A percentile compares a stretch with the other conserved stretches of the same genome.
Conservation (phyloP, 139 green algal genomes). For the Coelastrella sp. region DNA sequence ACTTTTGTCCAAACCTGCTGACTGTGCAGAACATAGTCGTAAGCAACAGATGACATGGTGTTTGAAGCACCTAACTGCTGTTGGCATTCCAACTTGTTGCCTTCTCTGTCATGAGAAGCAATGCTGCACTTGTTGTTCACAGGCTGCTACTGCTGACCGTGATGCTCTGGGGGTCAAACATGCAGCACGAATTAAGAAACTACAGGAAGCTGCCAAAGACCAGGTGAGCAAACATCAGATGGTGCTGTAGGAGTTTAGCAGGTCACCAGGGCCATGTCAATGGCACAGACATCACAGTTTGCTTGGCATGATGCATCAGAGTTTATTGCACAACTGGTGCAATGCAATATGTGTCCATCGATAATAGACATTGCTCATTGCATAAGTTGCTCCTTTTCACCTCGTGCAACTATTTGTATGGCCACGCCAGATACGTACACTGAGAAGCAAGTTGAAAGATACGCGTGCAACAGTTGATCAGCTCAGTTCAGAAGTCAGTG, state of each 20-base stretch:
- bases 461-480: not conserved
- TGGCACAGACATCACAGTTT: not conserved
- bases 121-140: not conserved
- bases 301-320: too few relatives aligned
- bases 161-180: not conserved
- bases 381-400: not conserved
- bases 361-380: not conserved
- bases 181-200: not conserved
- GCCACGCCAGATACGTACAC: conserved; percentile 14
- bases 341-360: too few relatives aligned
- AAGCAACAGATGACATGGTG: too few relatives aligned
- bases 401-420: not conserved
- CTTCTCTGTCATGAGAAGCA: not conserved
- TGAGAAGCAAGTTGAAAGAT: conserved; percentile 26
- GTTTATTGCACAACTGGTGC: too few relatives aligned
- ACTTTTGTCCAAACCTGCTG: too few relatives aligned
- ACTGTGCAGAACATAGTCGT: too few relatives aligned
- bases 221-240: conserved; percentile 4
- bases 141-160: conserved; percentile 5
- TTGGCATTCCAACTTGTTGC: not conserved
- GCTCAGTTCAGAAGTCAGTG: conserved; percentile 8
- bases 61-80: too few relatives aligned
- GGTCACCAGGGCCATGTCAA: not conserved
- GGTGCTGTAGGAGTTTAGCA: not conserved
- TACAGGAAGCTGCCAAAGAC: conserved; percentile 35